A percentile compares a stretch with the other conserved stretches of the same genome.
These are phyloP conservation scores for Zalaria sp. DNA, from an alignment of 2,329 filamentous ascomycete species.

Conservation along the genomic window DNA sequence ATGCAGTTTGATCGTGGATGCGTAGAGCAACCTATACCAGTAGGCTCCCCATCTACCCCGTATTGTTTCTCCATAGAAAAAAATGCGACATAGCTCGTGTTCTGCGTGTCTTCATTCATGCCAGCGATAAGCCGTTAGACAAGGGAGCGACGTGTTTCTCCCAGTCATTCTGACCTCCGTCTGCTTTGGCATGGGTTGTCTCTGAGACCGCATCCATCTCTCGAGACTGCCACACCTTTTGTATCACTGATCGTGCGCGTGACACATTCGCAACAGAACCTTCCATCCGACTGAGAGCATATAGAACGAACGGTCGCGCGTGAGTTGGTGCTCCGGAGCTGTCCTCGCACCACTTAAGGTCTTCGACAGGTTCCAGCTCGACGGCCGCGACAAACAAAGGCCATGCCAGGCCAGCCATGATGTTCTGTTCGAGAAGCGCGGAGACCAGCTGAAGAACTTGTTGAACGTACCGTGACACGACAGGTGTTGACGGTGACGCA, in stretches of 20 bases:
- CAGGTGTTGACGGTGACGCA: conserved; percentile 25
- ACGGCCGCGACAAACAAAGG: conserved; percentile 30
- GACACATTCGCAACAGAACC: conserved; percentile 30
- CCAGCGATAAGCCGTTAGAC: conserved; percentile 27
- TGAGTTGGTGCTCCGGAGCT: conserved; percentile 11
- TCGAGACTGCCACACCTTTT: conserved; percentile 32
- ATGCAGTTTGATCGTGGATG: no score
- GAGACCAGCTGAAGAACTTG: conserved; percentile 22
- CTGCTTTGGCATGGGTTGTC: conserved; percentile 4
- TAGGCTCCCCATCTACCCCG: no score
- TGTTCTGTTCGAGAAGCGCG: conserved; percentile 18
- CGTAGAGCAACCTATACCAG: no score
- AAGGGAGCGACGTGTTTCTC: conserved; percentile 27
- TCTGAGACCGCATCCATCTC: conserved; percentile 17
- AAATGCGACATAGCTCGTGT: no score
- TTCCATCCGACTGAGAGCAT: conserved; percentile 25
- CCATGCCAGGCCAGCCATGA: conserved; percentile 24
- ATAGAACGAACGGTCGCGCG: conserved; percentile 25
- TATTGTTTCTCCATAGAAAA: no score
- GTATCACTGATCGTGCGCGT: conserved; percentile 31
- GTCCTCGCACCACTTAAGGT: conserved; percentile 19
- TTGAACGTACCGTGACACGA: conserved; percentile 12
- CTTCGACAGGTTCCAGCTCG: conserved; percentile 21
- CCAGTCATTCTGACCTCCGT: conserved; percentile 25
- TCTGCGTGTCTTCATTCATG: conserved; percentile 10